Conservation (phyloP, 2,329 filamentous ascomycete species). For the Aulographum hederae region DNA sequence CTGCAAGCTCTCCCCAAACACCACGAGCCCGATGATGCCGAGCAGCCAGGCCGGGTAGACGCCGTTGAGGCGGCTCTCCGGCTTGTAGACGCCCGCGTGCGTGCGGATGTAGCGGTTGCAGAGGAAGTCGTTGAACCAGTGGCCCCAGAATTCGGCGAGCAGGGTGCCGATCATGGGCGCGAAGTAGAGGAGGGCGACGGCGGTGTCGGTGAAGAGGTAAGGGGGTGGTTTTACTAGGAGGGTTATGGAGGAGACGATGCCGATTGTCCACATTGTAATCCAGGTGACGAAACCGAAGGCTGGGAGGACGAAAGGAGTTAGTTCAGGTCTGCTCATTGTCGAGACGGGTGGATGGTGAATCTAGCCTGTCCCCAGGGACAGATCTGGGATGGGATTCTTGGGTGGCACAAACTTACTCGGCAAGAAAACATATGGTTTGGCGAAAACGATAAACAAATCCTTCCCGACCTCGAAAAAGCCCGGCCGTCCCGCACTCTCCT, state of each 20-base stretch:
- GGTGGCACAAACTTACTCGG: slow-evolving; percentile 6
- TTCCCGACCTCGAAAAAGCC: slow-evolving; percentile 5
- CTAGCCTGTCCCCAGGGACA: too few relatives aligned
- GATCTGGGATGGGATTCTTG: too few relatives aligned
- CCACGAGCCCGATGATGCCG: slow-evolving; percentile 14
- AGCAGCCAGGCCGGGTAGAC: slow-evolving; percentile 14
- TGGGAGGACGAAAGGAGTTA: slow-evolving; percentile 1
- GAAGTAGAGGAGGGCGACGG: slow-evolving; percentile 15
- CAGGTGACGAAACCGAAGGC: slow-evolving; percentile 9
- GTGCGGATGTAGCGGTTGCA: slow-evolving; percentile 13
- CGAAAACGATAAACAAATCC: slow-evolving; percentile 6
- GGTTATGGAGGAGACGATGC: slow-evolving; percentile 10
- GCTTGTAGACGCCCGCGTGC: slow-evolving; percentile 11
- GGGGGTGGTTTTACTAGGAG: slow-evolving; percentile 10
- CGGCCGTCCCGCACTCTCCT: slow-evolving; percentile 4
- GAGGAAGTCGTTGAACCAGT: slow-evolving; percentile 20
- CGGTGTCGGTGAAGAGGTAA: slow-evolving; percentile 8
- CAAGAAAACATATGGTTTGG: slow-evolving; percentile 8
- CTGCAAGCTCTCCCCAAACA: slow-evolving; percentile 16
- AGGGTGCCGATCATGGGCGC: slow-evolving; percentile 17
- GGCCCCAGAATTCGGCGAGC: slow-evolving; percentile 15
- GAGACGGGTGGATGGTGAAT: neutral
- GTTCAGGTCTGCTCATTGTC: too few relatives aligned
- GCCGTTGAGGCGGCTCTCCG: slow-evolving; percentile 15
- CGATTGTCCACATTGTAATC: slow-evolving; percentile 13